Conservation (phyloP, 2,329 filamentous ascomycete species). For the Aspergillus sp. region DNA sequence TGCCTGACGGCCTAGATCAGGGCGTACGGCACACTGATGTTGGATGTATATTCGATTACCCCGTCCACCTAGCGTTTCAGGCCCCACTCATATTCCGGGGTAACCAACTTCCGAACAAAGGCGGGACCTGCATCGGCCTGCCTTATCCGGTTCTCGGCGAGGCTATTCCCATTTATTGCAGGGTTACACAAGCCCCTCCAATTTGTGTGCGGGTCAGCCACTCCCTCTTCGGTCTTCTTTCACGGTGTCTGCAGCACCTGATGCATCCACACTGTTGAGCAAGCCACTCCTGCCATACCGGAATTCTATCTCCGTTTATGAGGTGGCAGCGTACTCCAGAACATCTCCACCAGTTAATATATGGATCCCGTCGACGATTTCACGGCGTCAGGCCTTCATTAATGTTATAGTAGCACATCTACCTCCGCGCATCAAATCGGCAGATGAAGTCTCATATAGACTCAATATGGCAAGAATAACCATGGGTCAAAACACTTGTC, state of each 20-base stretch:
- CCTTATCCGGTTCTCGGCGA: not conserved
- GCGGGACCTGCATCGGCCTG: not conserved
- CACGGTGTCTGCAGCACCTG: not conserved
- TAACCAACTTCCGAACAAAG: not conserved
- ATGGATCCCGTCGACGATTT: not conserved
- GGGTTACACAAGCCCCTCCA: slow-evolving; percentile 4
- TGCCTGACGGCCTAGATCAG: too few species aligned
- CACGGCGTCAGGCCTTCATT: not conserved
- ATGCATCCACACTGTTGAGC: not conserved
- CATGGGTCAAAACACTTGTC: too few species aligned
- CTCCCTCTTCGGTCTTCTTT: not conserved
- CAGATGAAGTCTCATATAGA: too few species aligned
- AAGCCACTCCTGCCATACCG: not conserved
- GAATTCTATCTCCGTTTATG: not conserved
- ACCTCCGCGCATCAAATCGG: too few species aligned
- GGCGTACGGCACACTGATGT: not conserved
- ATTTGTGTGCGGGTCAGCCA: not conserved
- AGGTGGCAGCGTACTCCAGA: not conserved
- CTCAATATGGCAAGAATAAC: too few species aligned
- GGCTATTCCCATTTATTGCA: slow-evolving; percentile 1
- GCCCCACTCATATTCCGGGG: not conserved
- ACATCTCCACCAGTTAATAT: not conserved
- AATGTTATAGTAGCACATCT: not conserved
- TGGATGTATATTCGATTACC: not conserved
- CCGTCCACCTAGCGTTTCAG: too few species aligned